Evolutionary conservation across 306 rosid species (phyloP), one percentile per base, ranked within the genome.

Genomic region (Elaeagnus macrophylla): DNA sequence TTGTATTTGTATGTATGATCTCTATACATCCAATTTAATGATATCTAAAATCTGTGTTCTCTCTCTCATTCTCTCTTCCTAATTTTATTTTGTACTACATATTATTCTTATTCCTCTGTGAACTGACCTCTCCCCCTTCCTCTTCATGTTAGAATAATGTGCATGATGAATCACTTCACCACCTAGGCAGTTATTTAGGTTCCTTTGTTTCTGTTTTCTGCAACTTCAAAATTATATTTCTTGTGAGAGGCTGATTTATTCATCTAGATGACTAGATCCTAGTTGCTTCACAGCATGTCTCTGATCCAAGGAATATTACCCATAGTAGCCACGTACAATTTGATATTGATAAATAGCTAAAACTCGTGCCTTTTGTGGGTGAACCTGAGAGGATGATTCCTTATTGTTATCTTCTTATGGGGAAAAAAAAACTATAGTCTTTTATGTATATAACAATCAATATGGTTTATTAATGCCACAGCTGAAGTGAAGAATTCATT

Each of bases 1-100:
- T 38, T 62, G 67, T 75, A 53, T 57, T 53, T 83, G 75, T 72
- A 48, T 56, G 47, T 70, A 77, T 14, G 62, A 73, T 61, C 47
- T 20, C 39, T 67, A 48, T 43, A 55, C 43, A 52, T 69, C 60
- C 50, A 57, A 61, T 60, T 66, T 54, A 49, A 61, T 53, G 42
- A 62, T 61, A 54, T 75, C 44, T 40, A 7, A 14, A 11, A 16
- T 44, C 15, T 44, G 12, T 44, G 12, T 16, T 6, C n/a, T 44
- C 15, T 9, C 48, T 12, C 59, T 54, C 49, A 9, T 67, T 59
- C 64, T 53, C 35, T 59, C 20, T 41, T 50, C 58, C 6, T 46
- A 49, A 47, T 61, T 35, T 52, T 10, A 12, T 10, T 13, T 16
- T 53, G 42, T 60, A 16, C 11, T 12, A 35, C n/a, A 40, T 7